phyloP scores from a whole-genome alignment of 345 rosid genomes.

The Sisymbrium altissimum region DNA sequence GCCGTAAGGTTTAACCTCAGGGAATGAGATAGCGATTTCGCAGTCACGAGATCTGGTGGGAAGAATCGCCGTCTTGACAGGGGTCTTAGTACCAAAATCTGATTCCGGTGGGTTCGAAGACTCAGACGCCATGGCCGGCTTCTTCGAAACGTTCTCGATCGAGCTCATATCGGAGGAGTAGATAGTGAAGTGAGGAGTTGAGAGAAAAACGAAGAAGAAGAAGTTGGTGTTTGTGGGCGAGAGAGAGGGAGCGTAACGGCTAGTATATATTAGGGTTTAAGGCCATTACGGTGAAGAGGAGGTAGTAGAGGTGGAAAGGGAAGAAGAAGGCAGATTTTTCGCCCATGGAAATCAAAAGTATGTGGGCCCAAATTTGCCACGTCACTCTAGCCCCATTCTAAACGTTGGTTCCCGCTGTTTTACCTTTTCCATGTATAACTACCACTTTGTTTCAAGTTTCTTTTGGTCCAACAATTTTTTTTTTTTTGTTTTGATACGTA shows the following conservation, averaged over 20 bases:
- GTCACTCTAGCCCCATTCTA: conserved; percentile 39
- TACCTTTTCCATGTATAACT: not conserved
- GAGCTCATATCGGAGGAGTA: conserved; percentile 37
- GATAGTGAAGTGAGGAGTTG: not conserved
- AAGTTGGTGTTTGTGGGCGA: not conserved
- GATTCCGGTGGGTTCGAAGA: conserved; percentile 1
- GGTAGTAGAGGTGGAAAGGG: not conserved
- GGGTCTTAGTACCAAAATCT: conserved; percentile 42
- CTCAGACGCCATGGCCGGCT: conserved; percentile 9
- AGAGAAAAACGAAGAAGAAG: not conserved
- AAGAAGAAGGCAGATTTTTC: not conserved
- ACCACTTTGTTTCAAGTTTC: not conserved
- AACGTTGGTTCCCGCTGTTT: conserved; percentile 61
- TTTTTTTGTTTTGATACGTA: no score
- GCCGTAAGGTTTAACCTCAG: not conserved
- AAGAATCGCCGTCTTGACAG: conserved; percentile 36
- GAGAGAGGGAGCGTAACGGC: conserved; percentile 10
- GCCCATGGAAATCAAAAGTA: not conserved
- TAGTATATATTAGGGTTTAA: conserved; percentile 25
- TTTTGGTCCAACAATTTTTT: no score
- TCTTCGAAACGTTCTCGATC: conserved; percentile 36
- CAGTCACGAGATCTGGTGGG: conserved; percentile 41
- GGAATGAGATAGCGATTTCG: conserved; percentile 30
- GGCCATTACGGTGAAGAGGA: not conserved
- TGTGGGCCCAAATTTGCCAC: conserved; percentile 32